These are phyloP conservation scores for Lasiosphaeriaceae sp. DNA, from an alignment of 495 filamentous ascomycete genomes.

Conservation along the genomic window DNA sequence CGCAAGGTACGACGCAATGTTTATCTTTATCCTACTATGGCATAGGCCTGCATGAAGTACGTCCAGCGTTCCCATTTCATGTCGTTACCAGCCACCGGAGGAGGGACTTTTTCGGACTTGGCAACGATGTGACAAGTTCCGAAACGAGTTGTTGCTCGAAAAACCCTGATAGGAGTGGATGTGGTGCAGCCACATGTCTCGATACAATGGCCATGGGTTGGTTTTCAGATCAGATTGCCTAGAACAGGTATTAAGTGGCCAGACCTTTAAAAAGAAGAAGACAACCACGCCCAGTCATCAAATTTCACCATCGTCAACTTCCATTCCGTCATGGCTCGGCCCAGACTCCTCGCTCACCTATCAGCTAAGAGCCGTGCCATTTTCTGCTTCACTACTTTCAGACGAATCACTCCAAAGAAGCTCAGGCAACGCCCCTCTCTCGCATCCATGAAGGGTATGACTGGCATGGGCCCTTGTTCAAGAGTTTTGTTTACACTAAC, in stretches of 20 bases:
- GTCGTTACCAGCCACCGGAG: too few relatives aligned
- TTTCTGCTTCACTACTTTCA: background rate
- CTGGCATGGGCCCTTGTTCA: background rate
- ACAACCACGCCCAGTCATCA: background rate
- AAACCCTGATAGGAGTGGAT: too few relatives aligned
- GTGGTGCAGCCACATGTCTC: too few relatives aligned
- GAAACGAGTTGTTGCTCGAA: too few relatives aligned
- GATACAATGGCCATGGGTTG: too few relatives aligned
- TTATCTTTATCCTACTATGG: too few relatives aligned
- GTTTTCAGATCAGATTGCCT: background rate
- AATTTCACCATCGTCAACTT: background rate
- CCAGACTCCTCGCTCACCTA: constrained; percentile 9
- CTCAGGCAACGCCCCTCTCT: constrained; percentile 8
- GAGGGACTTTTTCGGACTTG: too few relatives aligned
- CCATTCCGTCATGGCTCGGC: constrained; percentile 11
- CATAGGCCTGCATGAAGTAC: too few relatives aligned
- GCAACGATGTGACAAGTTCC: too few relatives aligned
- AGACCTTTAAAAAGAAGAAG: background rate
- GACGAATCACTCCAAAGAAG: background rate
- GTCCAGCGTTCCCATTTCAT: too few relatives aligned
- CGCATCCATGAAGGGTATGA: constrained; percentile 14
- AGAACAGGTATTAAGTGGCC: background rate
- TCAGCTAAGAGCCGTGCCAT: constrained; percentile 7
- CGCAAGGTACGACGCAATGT: too few relatives aligned
- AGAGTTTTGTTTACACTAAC: background rate